Evolutionary conservation across 1,139 yeast genomes (phyloP).

Genomic region (Wickerhamomyces sp.): DNA sequence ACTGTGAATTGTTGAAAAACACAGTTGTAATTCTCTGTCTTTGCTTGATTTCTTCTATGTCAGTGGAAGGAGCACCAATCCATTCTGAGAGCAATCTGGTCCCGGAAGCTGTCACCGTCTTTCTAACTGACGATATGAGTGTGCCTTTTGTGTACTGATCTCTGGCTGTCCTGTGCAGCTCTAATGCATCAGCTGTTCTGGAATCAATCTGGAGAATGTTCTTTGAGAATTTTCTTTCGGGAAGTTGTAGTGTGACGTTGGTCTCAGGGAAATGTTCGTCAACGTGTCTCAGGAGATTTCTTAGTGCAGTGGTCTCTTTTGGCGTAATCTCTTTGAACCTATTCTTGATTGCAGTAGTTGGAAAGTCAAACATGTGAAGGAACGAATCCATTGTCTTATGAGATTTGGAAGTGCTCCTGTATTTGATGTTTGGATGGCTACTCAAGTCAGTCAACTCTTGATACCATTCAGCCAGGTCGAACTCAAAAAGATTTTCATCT

Average conservation of each 20-base stretch:
- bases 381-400: slow-evolving; percentile 29
- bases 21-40: slow-evolving; percentile 62
- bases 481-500: slow-evolving; percentile 24
- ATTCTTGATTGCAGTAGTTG: slow-evolving; percentile 9
- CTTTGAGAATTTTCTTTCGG: slow-evolving; percentile 43
- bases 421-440: slow-evolving; percentile 50
- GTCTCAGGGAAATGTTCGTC: slow-evolving; percentile 51
- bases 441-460: slow-evolving; percentile 57
- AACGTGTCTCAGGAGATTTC: slow-evolving; percentile 52
- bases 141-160: slow-evolving; percentile 67
- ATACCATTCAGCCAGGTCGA: slow-evolving; percentile 47
- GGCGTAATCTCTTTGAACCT: slow-evolving; percentile 28
- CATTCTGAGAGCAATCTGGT: slow-evolving; percentile 71
- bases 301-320: slow-evolving; percentile 48
- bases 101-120: slow-evolving; percentile 81
- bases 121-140: slow-evolving; percentile 55
- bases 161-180: slow-evolving; percentile 52
- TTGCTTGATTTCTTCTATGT: slow-evolving; percentile 44
- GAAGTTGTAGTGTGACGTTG: slow-evolving; percentile 44
- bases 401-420: slow-evolving; percentile 36
- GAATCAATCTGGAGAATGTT: slow-evolving; percentile 74
- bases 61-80: slow-evolving; percentile 76
- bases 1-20: slow-evolving; percentile 38
- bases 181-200: slow-evolving; percentile 77
- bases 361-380: slow-evolving; percentile 28